Conservation (phyloP, 2,329 filamentous ascomycete species). For the Knoxdaviesia capensis region DNA sequence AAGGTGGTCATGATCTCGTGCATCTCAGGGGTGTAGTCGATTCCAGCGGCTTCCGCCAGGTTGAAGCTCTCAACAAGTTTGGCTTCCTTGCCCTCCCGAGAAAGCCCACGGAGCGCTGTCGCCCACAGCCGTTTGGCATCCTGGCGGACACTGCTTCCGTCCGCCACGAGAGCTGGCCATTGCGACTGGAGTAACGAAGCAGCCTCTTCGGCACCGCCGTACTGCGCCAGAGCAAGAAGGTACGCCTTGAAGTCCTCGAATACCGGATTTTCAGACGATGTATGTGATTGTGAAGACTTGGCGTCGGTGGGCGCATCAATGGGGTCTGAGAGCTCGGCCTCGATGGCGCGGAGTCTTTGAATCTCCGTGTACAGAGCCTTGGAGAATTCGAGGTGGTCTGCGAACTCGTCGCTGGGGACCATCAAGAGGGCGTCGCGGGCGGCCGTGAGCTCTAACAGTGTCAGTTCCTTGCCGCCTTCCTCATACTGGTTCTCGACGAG, state of each 20-base stretch:
- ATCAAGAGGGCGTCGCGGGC: slow-evolving; percentile 23
- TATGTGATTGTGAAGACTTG: not conserved
- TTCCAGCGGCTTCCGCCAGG: slow-evolving; percentile 25
- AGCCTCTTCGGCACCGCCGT: slow-evolving; percentile 34
- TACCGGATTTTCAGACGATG: slow-evolving; percentile 2
- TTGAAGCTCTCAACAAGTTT: slow-evolving; percentile 36
- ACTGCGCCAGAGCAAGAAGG: slow-evolving; percentile 28
- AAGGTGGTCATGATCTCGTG: slow-evolving; percentile 38
- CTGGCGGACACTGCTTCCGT: not conserved
- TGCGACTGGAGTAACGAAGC: slow-evolving; percentile 2
- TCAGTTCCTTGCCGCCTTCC: slow-evolving; percentile 13
- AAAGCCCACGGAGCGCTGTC: slow-evolving; percentile 38
- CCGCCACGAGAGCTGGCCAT: slow-evolving; percentile 4
- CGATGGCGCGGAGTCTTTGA: slow-evolving; percentile 5
- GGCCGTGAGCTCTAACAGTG: slow-evolving; percentile 19
- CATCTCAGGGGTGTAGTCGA: slow-evolving; percentile 22
- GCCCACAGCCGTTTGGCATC: slow-evolving; percentile 20
- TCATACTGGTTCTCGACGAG: slow-evolving; percentile 21
- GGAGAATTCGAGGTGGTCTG: slow-evolving; percentile 26
- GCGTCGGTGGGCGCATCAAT: slow-evolving; percentile 1
- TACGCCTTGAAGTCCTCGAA: slow-evolving; percentile 19
- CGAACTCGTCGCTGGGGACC: slow-evolving; percentile 20
- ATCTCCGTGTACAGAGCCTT: slow-evolving; percentile 19
- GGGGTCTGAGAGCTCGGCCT: slow-evolving; percentile 6
- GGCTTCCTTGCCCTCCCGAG: slow-evolving; percentile 33